These are phyloP conservation scores for Phytophthora idaei DNA, from an alignment of 352 stramenopile species.

Conservation along the genomic window DNA sequence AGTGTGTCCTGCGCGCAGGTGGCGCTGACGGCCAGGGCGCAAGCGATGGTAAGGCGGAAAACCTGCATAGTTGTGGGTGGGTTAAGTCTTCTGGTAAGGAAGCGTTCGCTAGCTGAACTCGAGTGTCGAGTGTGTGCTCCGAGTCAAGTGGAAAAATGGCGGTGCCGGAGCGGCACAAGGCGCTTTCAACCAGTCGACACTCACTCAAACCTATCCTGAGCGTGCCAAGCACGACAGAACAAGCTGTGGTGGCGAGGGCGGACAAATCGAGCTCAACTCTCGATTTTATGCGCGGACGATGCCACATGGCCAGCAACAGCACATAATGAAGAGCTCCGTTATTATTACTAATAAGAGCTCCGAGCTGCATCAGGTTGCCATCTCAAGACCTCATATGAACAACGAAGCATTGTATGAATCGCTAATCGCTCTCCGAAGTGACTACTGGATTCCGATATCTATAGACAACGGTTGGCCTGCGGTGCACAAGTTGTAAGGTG, in stretches of 20 bases:
- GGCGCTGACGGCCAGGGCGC: constrained; percentile 25
- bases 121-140: constrained; percentile 17
- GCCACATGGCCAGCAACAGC: constrained; percentile 14
- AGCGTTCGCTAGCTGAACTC: constrained; percentile 7
- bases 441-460: no score
- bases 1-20: constrained; percentile 23
- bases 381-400: no score
- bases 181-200: constrained; percentile 23
- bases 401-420: no score
- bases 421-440: no score
- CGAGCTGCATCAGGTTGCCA: no score
- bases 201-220: constrained; percentile 26
- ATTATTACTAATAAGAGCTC: no score
- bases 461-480: no score
- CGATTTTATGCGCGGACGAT: constrained; percentile 13
- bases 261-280: background rate
- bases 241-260: constrained; percentile 18
- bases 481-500: background rate
- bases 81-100: constrained; percentile 19
- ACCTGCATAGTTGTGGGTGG: constrained; percentile 26
- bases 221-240: constrained; percentile 24
- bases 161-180: background rate
- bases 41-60: constrained; percentile 23
- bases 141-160: constrained; percentile 24
- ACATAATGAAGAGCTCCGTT: constrained; percentile 7